A percentile compares a stretch with the other conserved stretches of the same genome.
Conservation (phyloP, 768 basidiomycete species). For the Leccinellum rugosiceps region DNA sequence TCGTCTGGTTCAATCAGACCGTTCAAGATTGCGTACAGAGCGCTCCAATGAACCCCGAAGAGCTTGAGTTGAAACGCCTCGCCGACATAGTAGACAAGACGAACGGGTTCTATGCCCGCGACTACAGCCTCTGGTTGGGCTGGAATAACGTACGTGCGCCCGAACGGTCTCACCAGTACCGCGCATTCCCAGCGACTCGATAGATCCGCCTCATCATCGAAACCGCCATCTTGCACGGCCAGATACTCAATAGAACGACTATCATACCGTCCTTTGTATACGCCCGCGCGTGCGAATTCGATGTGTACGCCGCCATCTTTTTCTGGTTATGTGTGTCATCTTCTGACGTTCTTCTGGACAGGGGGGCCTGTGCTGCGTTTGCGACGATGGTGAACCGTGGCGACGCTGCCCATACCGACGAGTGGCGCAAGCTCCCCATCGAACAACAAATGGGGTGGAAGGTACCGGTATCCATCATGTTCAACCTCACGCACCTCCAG, state of each 20-base stretch:
- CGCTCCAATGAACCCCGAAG: not conserved
- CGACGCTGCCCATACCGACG: conserved; percentile 36
- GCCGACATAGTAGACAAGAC: conserved; percentile 36
- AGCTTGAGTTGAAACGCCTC: conserved; percentile 31
- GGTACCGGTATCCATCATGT: conserved; percentile 38
- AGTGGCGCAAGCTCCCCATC: conserved; percentile 39
- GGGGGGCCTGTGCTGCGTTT: conserved; percentile 38
- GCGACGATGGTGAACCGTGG: conserved; percentile 45
- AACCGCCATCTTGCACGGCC: conserved; percentile 41
- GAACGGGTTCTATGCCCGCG: conserved; percentile 43
- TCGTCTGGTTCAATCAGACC: conserved; percentile 13
- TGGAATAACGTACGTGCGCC: conserved; percentile 42
- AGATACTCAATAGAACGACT: conserved; percentile 40
- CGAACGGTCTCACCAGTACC: not conserved
- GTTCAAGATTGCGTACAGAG: not conserved
- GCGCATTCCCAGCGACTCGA: not conserved
- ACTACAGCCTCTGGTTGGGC: conserved; percentile 47
- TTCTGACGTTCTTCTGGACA: conserved; percentile 5
- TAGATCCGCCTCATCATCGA: conserved; percentile 52
- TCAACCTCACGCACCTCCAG: conserved; percentile 41
- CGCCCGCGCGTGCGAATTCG: conserved; percentile 43
- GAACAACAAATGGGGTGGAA: conserved; percentile 37
- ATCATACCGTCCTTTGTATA: conserved; percentile 47
- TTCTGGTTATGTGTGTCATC: not conserved
- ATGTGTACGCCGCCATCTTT: conserved; percentile 17